A percentile compares a stretch with the other conserved stretches of the same genome.
phyloP scores from a whole-genome alignment of 2,329 filamentous ascomycete genomes.

The Metarhizium humberi region DNA sequence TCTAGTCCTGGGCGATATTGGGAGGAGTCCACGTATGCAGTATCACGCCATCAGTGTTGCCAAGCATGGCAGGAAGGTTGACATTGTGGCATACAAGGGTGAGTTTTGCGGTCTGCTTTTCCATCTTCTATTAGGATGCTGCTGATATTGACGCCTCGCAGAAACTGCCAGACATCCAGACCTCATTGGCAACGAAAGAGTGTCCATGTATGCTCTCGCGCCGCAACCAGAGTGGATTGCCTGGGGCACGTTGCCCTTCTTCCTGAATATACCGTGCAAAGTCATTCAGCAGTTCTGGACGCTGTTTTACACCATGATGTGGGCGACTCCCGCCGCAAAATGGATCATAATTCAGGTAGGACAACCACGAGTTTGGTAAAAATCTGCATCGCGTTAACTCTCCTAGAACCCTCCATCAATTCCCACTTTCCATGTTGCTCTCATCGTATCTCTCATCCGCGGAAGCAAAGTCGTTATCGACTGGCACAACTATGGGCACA shows the following conservation, averaged over 20 bases:
- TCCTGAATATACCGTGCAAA: constrained; percentile 72
- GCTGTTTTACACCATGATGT: constrained; percentile 64
- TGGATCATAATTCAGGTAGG: constrained; percentile 77
- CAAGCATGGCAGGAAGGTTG: constrained; percentile 68
- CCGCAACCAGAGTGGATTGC: constrained; percentile 58
- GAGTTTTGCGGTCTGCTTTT: neutral
- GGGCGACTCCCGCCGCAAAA: constrained; percentile 61
- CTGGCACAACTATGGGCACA: constrained; percentile 99
- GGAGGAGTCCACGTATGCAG: constrained; percentile 94
- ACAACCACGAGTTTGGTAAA: neutral
- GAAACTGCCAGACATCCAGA: constrained; percentile 79
- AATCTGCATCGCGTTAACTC: constrained; percentile 1
- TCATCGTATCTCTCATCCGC: constrained; percentile 63
- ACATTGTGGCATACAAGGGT: constrained; percentile 85
- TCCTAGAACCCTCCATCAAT: constrained; percentile 85
- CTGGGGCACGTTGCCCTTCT: constrained; percentile 64
- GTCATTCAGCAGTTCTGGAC: constrained; percentile 72
- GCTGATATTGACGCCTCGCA: constrained; percentile 12
- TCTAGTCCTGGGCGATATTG: constrained; percentile 89
- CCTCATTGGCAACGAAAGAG: constrained; percentile 56
- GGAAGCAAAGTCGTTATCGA: constrained; percentile 81
- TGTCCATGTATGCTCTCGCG: constrained; percentile 62
- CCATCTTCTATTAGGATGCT: neutral
- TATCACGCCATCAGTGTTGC: constrained; percentile 94
- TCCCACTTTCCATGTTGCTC: constrained; percentile 72